These are phyloP conservation scores for Spizellomyces punctatus DNA, from an alignment of 192 early-diverging fungal species.

Conservation along the genomic window DNA sequence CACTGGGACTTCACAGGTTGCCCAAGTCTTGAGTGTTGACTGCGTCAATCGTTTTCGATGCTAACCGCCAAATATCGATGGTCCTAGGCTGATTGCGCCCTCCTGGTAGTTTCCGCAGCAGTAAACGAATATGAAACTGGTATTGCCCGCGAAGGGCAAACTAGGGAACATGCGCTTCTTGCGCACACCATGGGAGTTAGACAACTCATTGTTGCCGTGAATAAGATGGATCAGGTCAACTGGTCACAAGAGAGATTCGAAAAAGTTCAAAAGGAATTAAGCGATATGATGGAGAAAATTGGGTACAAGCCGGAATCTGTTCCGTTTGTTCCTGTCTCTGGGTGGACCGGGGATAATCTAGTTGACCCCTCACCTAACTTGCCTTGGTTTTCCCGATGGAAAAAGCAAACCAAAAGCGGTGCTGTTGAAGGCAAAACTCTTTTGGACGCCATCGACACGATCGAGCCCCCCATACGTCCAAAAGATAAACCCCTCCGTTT, in stretches of 20 bases:
- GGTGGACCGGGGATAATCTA: conserved; percentile 98
- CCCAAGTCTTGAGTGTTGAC: too few species aligned
- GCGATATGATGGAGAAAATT: conserved; percentile 93
- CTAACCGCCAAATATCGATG: too few species aligned
- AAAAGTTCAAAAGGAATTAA: conserved; percentile 92
- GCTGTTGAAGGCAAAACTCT: conserved; percentile 67
- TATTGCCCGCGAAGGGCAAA: conserved; percentile 96
- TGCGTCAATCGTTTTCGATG: too few species aligned
- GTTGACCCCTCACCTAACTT: conserved; percentile 87
- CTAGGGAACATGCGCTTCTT: conserved; percentile 97
- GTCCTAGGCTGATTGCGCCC: conserved; percentile 72
- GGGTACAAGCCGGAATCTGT: conserved; percentile 82
- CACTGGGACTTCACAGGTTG: conserved; percentile 85
- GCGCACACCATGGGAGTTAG: conserved; percentile 95
- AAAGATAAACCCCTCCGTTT: conserved; percentile 93
- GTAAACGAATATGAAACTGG: conserved; percentile 99
- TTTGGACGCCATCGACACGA: conserved; percentile 89
- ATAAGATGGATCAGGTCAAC: conserved; percentile 99
- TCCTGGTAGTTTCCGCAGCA: conserved; percentile 93
- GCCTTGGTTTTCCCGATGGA: conserved; percentile 51
- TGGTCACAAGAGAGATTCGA: conserved; percentile 91
- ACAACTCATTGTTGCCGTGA: conserved; percentile 97
- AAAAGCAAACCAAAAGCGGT: conserved; percentile 82
- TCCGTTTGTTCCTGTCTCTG: conserved; percentile 94
- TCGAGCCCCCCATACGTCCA: conserved; percentile 85